Conservation (phyloP, 2,329 filamentous ascomycete species). For the Cryphonectria parasitica region DNA sequence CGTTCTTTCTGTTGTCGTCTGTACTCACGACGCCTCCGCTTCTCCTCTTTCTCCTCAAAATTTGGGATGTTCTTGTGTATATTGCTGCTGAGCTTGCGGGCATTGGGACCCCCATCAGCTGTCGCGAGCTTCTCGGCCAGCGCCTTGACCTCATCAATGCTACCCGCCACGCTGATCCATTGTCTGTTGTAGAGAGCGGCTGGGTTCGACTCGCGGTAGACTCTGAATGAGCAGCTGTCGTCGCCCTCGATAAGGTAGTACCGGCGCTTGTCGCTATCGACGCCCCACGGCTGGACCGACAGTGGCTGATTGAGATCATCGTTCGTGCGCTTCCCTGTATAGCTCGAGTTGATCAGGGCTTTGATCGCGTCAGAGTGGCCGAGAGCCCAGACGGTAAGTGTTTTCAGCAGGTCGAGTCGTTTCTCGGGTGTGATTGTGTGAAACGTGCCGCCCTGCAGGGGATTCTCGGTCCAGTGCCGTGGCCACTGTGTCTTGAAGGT, state of each 20-base stretch:
- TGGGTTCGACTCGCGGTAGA: conserved; percentile 92
- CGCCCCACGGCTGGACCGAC: conserved; percentile 79
- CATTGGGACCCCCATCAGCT: conserved; percentile 79
- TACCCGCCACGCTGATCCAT: conserved; percentile 92
- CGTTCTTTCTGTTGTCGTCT: conserved; percentile 82
- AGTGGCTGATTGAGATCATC: conserved; percentile 80
- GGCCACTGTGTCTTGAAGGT: conserved; percentile 90
- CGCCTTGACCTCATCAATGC: conserved; percentile 80
- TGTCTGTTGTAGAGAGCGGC: conserved; percentile 69
- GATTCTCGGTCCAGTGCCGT: conserved; percentile 80
- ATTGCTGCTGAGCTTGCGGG: conserved; percentile 75
- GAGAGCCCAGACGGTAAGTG: conserved; percentile 85
- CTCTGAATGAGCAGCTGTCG: conserved; percentile 90
- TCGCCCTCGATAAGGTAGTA: conserved; percentile 94
- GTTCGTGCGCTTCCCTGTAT: conserved; percentile 86
- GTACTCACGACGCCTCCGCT: conserved; percentile 92
- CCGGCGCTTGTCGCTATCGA: conserved; percentile 83
- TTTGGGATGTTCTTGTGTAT: conserved; percentile 81
- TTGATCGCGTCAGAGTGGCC: conserved; percentile 85
- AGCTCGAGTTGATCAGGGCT: conserved; percentile 79
- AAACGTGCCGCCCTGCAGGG: conserved; percentile 81
- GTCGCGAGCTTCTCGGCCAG: conserved; percentile 77
- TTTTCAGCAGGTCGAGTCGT: conserved; percentile 81
- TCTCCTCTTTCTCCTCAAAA: conserved; percentile 95
- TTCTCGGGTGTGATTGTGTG: conserved; percentile 79